These are phyloP conservation scores for Gaeumannomyces tritici DNA, from an alignment of 2,329 filamentous ascomycete species.

Conservation along the genomic window DNA sequence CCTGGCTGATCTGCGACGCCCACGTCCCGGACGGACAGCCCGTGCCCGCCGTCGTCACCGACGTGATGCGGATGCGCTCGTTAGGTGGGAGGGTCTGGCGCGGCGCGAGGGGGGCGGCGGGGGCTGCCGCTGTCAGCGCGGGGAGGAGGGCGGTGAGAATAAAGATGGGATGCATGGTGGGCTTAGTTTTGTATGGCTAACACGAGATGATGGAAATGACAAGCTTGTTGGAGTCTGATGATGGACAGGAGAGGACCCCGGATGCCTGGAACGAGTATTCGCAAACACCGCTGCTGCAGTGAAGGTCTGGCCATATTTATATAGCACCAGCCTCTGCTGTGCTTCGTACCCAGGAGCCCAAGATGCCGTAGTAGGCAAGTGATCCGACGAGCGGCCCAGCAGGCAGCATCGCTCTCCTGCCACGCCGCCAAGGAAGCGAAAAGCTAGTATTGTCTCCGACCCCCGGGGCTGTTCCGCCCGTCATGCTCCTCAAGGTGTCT, in stretches of 20 bases:
- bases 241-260: too few relatives aligned
- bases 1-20: background rate
- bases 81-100: background rate
- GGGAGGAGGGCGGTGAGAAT: background rate
- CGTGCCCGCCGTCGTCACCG: background rate
- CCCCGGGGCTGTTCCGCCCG: too few relatives aligned
- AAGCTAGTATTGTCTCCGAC: background rate
- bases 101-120: background rate
- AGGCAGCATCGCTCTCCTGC: background rate
- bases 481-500: too few relatives aligned
- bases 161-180: background rate
- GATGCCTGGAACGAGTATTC: too few relatives aligned
- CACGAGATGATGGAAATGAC: background rate
- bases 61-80: conserved; percentile 1
- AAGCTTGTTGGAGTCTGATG: too few relatives aligned
- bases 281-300: too few relatives aligned
- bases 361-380: background rate
- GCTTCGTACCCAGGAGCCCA: background rate
- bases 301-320: background rate
- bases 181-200: background rate
- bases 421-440: background rate
- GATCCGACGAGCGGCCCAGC: background rate
- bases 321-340: background rate
- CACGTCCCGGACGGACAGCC: conserved; percentile 2
- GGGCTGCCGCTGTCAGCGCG: background rate